Evolutionary conservation across 2,329 filamentous ascomycete genomes (phyloP).

Genomic region (Madurella fahalii): DNA sequence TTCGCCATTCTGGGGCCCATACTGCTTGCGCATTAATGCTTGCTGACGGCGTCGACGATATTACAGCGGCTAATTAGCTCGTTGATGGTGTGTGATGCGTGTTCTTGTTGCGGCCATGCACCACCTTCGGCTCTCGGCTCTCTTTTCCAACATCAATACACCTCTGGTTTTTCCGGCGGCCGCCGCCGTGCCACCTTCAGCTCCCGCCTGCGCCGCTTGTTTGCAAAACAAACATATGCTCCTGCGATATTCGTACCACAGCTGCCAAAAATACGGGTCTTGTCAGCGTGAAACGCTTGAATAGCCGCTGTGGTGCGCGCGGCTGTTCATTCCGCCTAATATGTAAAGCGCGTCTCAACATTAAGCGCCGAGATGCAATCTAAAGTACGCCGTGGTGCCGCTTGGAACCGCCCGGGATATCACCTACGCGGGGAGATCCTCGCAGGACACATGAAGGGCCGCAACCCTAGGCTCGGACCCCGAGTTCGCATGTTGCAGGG

Average conservation of each 20-base stretch:
- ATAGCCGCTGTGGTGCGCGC: not conserved
- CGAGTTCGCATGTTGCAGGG: no score
- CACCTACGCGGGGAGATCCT: no score
- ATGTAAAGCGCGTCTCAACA: no score
- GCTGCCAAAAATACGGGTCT: constrained; percentile 7
- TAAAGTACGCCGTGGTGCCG: not conserved
- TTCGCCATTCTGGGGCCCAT: not conserved
- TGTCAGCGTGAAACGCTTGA: not conserved
- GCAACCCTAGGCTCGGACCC: no score
- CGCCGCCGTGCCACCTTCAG: constrained; percentile 19
- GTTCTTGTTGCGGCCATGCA: not conserved
- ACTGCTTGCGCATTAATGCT: constrained; percentile 5
- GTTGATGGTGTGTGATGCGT: not conserved
- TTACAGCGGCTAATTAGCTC: constrained; percentile 4
- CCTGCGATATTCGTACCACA: not conserved
- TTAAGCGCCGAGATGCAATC: not conserved
- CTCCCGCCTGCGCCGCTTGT: constrained; percentile 10
- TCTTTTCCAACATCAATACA: not conserved
- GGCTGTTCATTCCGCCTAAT: not conserved
- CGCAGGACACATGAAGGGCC: no score
- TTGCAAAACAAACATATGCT: constrained; percentile 5
- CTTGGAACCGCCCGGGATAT: not conserved
- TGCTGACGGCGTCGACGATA: not conserved
- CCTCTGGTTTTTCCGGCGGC: not conserved
- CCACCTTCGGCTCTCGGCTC: constrained; percentile 7